phyloP scores from a whole-genome alignment of 2,329 filamentous ascomycete species.

The Microcyclosporella mali region DNA sequence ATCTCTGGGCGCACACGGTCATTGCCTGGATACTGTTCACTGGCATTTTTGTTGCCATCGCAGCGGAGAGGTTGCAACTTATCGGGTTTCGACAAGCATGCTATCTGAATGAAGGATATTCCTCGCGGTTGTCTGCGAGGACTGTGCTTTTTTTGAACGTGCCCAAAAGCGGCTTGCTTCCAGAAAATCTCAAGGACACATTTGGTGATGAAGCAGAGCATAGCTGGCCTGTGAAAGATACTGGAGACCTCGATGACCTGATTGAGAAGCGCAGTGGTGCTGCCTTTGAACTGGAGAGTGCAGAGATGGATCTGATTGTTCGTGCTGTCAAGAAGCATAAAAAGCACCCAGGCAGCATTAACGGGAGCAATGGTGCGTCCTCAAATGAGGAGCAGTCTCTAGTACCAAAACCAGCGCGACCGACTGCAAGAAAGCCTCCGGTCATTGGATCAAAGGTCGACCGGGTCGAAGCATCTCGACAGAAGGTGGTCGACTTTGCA shows the following conservation, averaged over 20 bases:
- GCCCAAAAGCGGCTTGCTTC: slow-evolving; percentile 29
- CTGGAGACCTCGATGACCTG: slow-evolving; percentile 40
- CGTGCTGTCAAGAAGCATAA: slow-evolving; percentile 27
- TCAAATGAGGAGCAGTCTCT: slow-evolving; percentile 18
- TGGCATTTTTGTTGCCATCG: slow-evolving; percentile 38
- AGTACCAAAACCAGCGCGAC: slow-evolving; percentile 39
- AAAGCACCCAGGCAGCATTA: slow-evolving; percentile 5
- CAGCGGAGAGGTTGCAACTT: slow-evolving; percentile 42
- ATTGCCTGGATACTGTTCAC: slow-evolving; percentile 40
- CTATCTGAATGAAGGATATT: slow-evolving; percentile 39
- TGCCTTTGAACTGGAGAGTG: slow-evolving; percentile 39
- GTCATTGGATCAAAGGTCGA: slow-evolving; percentile 80
- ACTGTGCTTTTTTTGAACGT: slow-evolving; percentile 46
- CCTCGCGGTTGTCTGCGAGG: slow-evolving; percentile 41
- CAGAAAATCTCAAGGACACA: slow-evolving; percentile 27
- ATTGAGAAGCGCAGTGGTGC: slow-evolving; percentile 40
- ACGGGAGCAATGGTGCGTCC: slow-evolving; percentile 8
- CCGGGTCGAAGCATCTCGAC: slow-evolving; percentile 79
- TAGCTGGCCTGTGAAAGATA: slow-evolving; percentile 43
- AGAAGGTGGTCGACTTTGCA: slow-evolving; percentile 65
- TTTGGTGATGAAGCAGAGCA: slow-evolving; percentile 35
- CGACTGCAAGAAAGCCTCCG: slow-evolving; percentile 63
- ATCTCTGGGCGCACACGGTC: slow-evolving; percentile 41
- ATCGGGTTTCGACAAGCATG: slow-evolving; percentile 46
- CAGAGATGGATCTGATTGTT: slow-evolving; percentile 39